phyloP scores from a whole-genome alignment of 1,139 yeast species.

The Meyerozyma athensensis region DNA sequence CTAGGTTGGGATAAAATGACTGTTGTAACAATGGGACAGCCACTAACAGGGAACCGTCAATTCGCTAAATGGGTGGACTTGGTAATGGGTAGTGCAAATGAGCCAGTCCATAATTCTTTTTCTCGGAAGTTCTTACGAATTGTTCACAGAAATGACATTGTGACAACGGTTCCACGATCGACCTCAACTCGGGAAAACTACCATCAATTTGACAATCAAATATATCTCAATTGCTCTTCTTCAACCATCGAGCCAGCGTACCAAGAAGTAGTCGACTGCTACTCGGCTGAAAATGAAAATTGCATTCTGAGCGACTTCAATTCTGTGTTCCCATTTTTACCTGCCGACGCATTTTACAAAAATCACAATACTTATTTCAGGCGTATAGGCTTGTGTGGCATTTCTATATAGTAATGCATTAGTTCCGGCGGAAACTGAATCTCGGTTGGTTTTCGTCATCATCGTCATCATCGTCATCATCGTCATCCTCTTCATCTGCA shows the following conservation, averaged over 20 bases:
- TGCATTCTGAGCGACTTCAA: slow-evolving; percentile 38
- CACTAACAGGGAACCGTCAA: slow-evolving; percentile 40
- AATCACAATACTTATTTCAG: slow-evolving; percentile 48
- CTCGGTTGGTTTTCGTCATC: slow-evolving; percentile 1
- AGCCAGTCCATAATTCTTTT: slow-evolving; percentile 18
- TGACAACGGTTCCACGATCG: slow-evolving; percentile 39
- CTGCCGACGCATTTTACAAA: slow-evolving; percentile 26
- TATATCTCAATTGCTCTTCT: slow-evolving; percentile 39
- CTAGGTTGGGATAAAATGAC: slow-evolving; percentile 29
- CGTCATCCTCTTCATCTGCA: neutral
- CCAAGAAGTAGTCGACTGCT: slow-evolving; percentile 31
- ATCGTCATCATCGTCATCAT: slow-evolving; percentile 3
- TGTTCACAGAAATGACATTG: slow-evolving; percentile 43
- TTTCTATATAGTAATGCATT: slow-evolving; percentile 8
- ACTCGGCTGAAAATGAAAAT: slow-evolving; percentile 24
- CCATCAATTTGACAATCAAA: slow-evolving; percentile 40
- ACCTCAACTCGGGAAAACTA: slow-evolving; percentile 25
- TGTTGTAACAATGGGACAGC: slow-evolving; percentile 49
- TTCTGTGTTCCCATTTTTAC: slow-evolving; percentile 10
- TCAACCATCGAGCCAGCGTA: slow-evolving; percentile 20
- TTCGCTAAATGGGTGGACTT: slow-evolving; percentile 38
- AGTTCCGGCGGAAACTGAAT: neutral
- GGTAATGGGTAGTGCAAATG: slow-evolving; percentile 25
- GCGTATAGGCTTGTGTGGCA: slow-evolving; percentile 44
- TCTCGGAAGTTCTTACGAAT: slow-evolving; percentile 34